Evolutionary conservation across 257 asterid species (phyloP), one percentile per base, ranked within the genome.

Genomic region (Eustoma russellianum): DNA sequence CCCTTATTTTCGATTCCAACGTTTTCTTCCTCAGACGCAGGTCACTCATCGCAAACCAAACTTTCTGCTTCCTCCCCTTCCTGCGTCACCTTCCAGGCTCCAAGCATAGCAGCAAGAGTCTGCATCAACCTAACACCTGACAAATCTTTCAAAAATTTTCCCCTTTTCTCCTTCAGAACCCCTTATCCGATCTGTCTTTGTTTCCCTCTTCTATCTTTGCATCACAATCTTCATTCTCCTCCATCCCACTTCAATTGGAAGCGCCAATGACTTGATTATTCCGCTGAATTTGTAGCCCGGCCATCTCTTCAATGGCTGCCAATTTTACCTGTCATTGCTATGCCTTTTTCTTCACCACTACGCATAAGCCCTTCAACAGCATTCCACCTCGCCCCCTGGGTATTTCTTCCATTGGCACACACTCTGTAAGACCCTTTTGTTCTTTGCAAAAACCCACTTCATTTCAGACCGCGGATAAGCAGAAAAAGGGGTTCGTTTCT

Each of bases 221-320:
- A 38, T 28, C 24, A n/a, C 17, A 13, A 38, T n/a, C 56, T 45
- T 2, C 33, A n/a, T 24, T 38, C 44, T 4, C 14, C 28, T 9
- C 12, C 44, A 58, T 15, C 30, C 41, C 57, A 56, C 13, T 18
- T 48, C 58, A 50, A 49, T 13, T 40, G 35, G 44, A 66, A 38
- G 30, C 30, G 60, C 24, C 41, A 64, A 83, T 78, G 83, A 64
- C 66, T 64, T 68, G 53, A 35, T 35, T 66, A 47, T 61, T 48
- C 43, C 57, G 65, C 62, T 64, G 10, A 61, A 11, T 28, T 47
- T 5, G 13, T 49, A 15, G 46, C 57, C 2, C n/a, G 16, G 56
- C 33, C 33, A 46, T 62, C 56, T 30, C 56, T 57, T 61, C 85
- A 77, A 85, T 89, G 97, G 96, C 98, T 53, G 75, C 67, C 64